Evolutionary conservation across 2,329 filamentous ascomycete species (phyloP).

Genomic region (Colletotrichum lindemuthianum): DNA sequence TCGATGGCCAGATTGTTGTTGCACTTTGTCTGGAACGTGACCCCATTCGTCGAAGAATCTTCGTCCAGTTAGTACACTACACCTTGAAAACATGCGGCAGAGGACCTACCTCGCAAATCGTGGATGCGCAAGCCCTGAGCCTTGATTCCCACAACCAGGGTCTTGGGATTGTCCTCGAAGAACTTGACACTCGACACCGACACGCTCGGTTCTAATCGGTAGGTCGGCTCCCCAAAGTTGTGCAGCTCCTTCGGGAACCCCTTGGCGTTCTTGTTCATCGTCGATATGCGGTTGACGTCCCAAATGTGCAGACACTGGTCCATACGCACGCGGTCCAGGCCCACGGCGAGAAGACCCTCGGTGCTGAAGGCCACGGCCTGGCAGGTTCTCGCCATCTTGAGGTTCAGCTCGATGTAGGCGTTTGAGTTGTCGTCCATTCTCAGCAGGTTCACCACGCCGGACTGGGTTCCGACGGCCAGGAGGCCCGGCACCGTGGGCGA

Average conservation of each 20-base stretch:
- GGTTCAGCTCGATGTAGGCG: constrained; percentile 71
- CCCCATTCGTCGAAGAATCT: no score
- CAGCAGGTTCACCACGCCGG: constrained; percentile 79
- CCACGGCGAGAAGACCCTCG: constrained; percentile 77
- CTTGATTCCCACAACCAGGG: constrained; percentile 79
- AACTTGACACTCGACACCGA: constrained; percentile 87
- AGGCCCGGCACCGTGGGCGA: constrained; percentile 71
- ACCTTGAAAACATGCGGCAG: no score
- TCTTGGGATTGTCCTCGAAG: constrained; percentile 80
- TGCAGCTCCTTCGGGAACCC: constrained; percentile 62
- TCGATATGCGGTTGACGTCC: constrained; percentile 74
- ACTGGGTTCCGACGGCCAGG: constrained; percentile 78
- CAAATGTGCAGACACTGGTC: constrained; percentile 86
- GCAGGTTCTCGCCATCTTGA: constrained; percentile 81
- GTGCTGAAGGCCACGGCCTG: constrained; percentile 85
- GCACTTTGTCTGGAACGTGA: constrained; percentile 72
- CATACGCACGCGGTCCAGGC: constrained; percentile 82
- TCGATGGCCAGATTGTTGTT: constrained; percentile 82
- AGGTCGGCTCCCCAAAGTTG: constrained; percentile 64
- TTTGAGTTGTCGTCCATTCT: constrained; percentile 77
- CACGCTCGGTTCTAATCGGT: constrained; percentile 72
- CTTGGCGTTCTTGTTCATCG: constrained; percentile 54
- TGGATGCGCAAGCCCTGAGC: constrained; percentile 80
- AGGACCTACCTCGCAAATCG: constrained; percentile 74
- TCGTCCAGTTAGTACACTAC: no score